Base-by-base conservation (phyloP, 2,329 filamentous ascomycete species). In the Diaporthe aspalathi region DNA sequence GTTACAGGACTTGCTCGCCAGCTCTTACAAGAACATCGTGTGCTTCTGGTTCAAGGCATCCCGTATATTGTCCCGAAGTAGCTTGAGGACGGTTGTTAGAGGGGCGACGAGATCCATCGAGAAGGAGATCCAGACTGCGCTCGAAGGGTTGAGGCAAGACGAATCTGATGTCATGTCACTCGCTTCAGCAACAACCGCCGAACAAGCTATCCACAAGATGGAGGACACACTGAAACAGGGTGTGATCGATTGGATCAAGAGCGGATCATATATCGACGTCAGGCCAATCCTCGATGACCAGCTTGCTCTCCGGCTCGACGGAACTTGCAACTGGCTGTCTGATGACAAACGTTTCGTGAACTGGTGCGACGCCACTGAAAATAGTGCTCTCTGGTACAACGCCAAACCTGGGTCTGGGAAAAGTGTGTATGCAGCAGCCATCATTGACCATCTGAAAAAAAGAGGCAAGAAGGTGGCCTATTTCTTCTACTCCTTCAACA, bases 401-500 rank as follows among this genome's bases (percentile, higher is more conserved):
- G 53, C 53, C 11, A 57, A 57, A 40, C 53, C 53, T 3, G 53
- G 53, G 6, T 57, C 53, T 8, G 53, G 53, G 7, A 57, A 57
- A 40, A 57, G 29, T 24, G 53, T 57, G 22, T 57, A 57, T 8
- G 53, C 53, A 6, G 53, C 53, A 12, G 38, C 35, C 9, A 57
- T 57, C 7, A 16, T 57, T 14, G 35, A 57, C 0, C 3, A 40
- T 24, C 35, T 57, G 14, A 8, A 24, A n/a, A 57, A 24, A 11
- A 32, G n/a, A 11, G 53, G 40, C 12, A 57, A 57, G 14, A 57
- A 40, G 17, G 32, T 57, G 35, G 53, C 14, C 7, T 57, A 11
- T 14, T 57, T 57, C n/a, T 57, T 57, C 35, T 57, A 57, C 53
- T 57, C 53, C 6, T 57, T 57, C n/a, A 57, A 57, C 27, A 57